Evolutionary conservation across 768 basidiomycete species (phyloP).

Genomic region (Sporobolomyces roseus): DNA sequence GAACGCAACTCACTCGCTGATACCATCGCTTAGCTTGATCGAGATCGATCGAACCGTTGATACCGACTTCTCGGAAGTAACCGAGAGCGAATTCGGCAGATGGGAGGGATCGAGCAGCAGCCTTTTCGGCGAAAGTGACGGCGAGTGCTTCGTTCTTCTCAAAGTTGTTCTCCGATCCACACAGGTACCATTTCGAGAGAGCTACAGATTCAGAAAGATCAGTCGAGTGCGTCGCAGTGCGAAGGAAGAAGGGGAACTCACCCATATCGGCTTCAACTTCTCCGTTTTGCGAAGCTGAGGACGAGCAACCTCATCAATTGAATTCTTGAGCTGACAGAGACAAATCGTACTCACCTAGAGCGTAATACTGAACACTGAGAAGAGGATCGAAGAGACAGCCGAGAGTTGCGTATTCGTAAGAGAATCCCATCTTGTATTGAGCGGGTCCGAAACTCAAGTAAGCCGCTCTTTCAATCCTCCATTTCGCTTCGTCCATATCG

Average conservation of each 20-base stretch:
- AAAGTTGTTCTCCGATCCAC: slow-evolving; percentile 61
- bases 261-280: slow-evolving; percentile 93
- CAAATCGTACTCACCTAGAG: slow-evolving; percentile 37
- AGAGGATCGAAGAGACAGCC: slow-evolving; percentile 84
- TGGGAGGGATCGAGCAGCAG: slow-evolving; percentile 58
- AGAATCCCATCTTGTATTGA: slow-evolving; percentile 87
- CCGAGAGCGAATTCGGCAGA: slow-evolving; percentile 89
- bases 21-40: slow-evolving; percentile 75
- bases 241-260: slow-evolving; percentile 4
- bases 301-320: too few relatives aligned
- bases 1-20: slow-evolving; percentile 56
- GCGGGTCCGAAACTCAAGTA: slow-evolving; percentile 73
- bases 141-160: slow-evolving; percentile 57
- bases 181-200: slow-evolving; percentile 93
- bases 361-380: slow-evolving; percentile 84
- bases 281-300: slow-evolving; percentile 67
- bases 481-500: slow-evolving; percentile 63
- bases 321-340: too few relatives aligned
- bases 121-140: slow-evolving; percentile 81
- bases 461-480: slow-evolving; percentile 74
- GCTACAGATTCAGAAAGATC: slow-evolving; percentile 46
- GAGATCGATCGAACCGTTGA: slow-evolving; percentile 59
- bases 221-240: not conserved
- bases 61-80: slow-evolving; percentile 88
- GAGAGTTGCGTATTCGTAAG: slow-evolving; percentile 83